Percentiles rank a stretch among this genome's conserved stretches.
Evolutionary conservation across 345 rosid species (phyloP).

Genomic region (Carallia brachiata): DNA sequence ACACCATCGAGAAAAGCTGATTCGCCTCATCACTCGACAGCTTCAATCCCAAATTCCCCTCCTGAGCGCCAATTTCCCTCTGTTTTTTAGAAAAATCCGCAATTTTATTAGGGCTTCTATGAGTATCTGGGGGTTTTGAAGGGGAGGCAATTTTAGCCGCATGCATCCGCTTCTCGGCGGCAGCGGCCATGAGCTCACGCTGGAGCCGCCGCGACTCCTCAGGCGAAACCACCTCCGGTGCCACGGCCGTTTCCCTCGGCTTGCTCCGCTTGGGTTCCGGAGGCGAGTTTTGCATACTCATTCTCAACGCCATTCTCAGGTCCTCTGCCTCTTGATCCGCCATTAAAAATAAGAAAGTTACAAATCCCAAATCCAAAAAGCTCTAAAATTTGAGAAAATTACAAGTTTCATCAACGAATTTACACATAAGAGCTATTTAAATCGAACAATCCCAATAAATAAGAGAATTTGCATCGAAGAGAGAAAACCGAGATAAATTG

Average conservation of each 20-base stretch:
- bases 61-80: slow-evolving; percentile 26
- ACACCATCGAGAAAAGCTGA: slow-evolving; percentile 70
- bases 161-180: slow-evolving; percentile 87
- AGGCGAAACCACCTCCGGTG: slow-evolving; percentile 40
- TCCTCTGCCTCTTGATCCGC: slow-evolving; percentile 98
- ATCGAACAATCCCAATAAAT: neutral
- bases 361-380: slow-evolving; percentile 8
- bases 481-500: neutral
- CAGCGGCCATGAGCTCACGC: slow-evolving; percentile 96
- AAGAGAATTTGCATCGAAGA: neutral
- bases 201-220: slow-evolving; percentile 65
- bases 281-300: slow-evolving; percentile 86
- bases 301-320: slow-evolving; percentile 73
- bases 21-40: slow-evolving; percentile 50
- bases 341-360: slow-evolving; percentile 34
- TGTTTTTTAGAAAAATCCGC: slow-evolving; percentile 25
- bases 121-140: slow-evolving; percentile 12
- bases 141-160: slow-evolving; percentile 34
- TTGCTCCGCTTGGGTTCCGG: slow-evolving; percentile 98
- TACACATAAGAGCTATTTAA: neutral
- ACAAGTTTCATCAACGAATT: neutral
- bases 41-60: slow-evolving; percentile 28
- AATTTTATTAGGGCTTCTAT: slow-evolving; percentile 14
- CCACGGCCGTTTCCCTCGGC: slow-evolving; percentile 56
- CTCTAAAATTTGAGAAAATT: neutral